Evolutionary conservation across 2,329 filamentous ascomycete genomes (phyloP).

Genomic region (Fusarium incarnatum): DNA sequence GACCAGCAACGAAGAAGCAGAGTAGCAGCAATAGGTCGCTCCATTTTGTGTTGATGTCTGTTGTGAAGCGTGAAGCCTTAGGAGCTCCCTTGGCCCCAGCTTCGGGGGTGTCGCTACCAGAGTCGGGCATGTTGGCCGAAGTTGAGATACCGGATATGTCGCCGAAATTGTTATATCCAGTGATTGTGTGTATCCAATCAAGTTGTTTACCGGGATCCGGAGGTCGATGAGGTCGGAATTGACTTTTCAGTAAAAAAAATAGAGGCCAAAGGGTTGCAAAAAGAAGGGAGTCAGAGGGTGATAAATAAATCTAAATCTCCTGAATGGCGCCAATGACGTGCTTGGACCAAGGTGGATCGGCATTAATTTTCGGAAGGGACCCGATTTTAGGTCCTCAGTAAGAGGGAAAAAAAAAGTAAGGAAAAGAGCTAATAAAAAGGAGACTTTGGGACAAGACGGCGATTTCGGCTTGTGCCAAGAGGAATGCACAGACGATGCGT

Average conservation of each 20-base stretch:
- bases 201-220: too few species aligned
- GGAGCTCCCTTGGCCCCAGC: slow-evolving; percentile 17
- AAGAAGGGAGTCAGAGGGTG: slow-evolving; percentile 6
- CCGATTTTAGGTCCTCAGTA: background rate
- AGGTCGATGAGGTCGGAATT: background rate
- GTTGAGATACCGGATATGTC: background rate
- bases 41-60: slow-evolving; percentile 41
- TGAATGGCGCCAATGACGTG: slow-evolving; percentile 30
- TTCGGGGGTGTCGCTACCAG: slow-evolving; percentile 34
- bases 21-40: slow-evolving; percentile 40
- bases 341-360: slow-evolving; percentile 16
- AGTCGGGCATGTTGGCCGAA: slow-evolving; percentile 29
- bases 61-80: slow-evolving; percentile 26
- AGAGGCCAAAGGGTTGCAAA: background rate
- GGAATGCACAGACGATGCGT: slow-evolving; percentile 15
- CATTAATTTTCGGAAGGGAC: slow-evolving; percentile 1
- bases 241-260: background rate
- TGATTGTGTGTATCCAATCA: background rate
- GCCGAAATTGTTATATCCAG: background rate
- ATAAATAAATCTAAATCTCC: slow-evolving; percentile 2
- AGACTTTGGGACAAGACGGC: background rate
- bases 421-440: background rate
- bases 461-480: slow-evolving; percentile 29
- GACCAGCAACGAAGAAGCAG: slow-evolving; percentile 45
- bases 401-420: background rate